Percentiles rank a stretch among this genome's conserved stretches.
phyloP scores from a whole-genome alignment of 1,284 basidiomycete genomes.

The Heliocybe sulcata region DNA sequence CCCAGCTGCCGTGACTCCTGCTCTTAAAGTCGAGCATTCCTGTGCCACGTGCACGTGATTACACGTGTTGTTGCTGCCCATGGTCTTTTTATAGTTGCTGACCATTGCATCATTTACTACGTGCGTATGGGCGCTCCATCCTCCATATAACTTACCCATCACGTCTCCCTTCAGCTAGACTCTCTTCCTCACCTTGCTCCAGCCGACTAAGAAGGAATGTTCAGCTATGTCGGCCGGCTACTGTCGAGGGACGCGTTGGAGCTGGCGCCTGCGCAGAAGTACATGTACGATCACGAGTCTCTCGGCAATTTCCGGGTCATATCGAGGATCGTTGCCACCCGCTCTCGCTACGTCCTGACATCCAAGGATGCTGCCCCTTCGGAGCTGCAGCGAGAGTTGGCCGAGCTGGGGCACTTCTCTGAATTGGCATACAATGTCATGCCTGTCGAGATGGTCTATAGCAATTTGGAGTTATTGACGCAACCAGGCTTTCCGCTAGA shows the following conservation, averaged over 20 bases:
- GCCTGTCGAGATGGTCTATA: conserved; percentile 31
- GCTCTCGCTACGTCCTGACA: conserved; percentile 31
- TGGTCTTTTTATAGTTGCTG: background rate
- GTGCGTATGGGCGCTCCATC: background rate
- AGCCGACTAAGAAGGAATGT: background rate
- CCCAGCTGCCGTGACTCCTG: too few relatives aligned
- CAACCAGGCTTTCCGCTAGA: conserved; percentile 39
- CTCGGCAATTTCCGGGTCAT: conserved; percentile 45
- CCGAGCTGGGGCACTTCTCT: conserved; percentile 45
- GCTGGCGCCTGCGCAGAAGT: conserved; percentile 24
- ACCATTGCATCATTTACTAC: background rate
- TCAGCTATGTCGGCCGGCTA: background rate
- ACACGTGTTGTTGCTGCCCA: background rate
- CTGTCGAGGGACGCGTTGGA: background rate
- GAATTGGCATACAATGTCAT: conserved; percentile 27
- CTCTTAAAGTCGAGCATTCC: too few relatives aligned
- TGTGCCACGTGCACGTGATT: background rate
- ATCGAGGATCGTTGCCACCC: conserved; percentile 33
- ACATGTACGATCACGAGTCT: conserved; percentile 40
- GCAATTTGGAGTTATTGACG: conserved; percentile 29
- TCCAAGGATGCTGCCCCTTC: conserved; percentile 27
- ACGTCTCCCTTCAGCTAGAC: background rate
- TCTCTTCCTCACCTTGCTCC: background rate
- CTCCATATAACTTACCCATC: background rate
- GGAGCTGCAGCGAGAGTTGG: conserved; percentile 27